A percentile compares a stretch with the other conserved stretches of the same genome.
These are phyloP conservation scores for Boletus tylopilopsis DNA, from an alignment of 768 basidiomycete species.

Conservation along the genomic window DNA sequence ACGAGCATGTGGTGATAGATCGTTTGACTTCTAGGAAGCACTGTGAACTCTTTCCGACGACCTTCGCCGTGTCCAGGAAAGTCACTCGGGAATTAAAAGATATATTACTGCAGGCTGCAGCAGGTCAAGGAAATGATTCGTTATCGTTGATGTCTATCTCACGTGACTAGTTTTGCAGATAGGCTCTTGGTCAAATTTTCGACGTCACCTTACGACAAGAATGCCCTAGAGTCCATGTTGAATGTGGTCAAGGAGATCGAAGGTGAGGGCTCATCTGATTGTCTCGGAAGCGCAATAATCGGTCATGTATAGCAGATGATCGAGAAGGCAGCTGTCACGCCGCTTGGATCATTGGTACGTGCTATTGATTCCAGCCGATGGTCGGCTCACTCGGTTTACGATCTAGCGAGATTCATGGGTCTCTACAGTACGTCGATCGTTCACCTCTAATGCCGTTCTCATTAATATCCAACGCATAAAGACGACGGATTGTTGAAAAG, in stretches of 20 bases:
- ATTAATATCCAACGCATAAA: not conserved
- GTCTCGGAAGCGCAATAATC: not conserved
- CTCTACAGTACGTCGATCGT: constrained; percentile 24
- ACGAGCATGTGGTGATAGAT: not conserved
- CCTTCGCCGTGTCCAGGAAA: constrained; percentile 16
- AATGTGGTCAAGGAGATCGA: constrained; percentile 28
- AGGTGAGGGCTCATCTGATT: constrained; percentile 3
- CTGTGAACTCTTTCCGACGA: constrained; percentile 30
- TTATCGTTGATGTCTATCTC: not conserved
- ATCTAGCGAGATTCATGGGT: constrained; percentile 28
- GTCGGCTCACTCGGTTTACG: constrained; percentile 1
- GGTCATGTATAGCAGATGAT: constrained; percentile 3
- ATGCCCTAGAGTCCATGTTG: constrained; percentile 25
- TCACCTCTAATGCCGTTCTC: not conserved
- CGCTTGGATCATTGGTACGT: constrained; percentile 28
- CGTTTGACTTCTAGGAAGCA: constrained; percentile 19
- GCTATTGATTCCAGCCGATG: not conserved
- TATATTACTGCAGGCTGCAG: constrained; percentile 26
- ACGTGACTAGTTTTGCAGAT: constrained; percentile 12
- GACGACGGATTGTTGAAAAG: constrained; percentile 27
- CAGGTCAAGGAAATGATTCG: constrained; percentile 12
- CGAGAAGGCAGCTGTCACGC: constrained; percentile 7
- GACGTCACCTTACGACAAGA: constrained; percentile 26
- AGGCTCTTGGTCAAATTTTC: constrained; percentile 31
- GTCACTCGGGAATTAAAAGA: constrained; percentile 19